Percentiles rank a stretch among this genome's conserved stretches.
phyloP scores from a whole-genome alignment of 768 basidiomycete species.

The Termitomyces sp. region DNA sequence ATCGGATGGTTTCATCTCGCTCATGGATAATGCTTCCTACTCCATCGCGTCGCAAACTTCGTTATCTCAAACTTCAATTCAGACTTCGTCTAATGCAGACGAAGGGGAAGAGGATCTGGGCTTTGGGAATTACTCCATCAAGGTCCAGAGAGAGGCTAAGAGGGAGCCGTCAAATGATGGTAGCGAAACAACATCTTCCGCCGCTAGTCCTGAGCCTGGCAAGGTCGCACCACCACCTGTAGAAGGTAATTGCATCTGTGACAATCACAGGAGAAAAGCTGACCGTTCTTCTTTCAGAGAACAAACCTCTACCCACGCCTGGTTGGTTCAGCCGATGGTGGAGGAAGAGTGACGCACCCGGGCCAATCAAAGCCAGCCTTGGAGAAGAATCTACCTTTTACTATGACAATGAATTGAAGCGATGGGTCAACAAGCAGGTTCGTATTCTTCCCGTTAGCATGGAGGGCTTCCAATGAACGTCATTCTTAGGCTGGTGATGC shows the following conservation, averaged over 20 bases:
- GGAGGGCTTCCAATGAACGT: slow-evolving; percentile 1
- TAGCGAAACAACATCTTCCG: slow-evolving; percentile 17
- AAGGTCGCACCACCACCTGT: slow-evolving; percentile 15
- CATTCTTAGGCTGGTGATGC: slow-evolving; percentile 38
- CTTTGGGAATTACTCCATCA: slow-evolving; percentile 68
- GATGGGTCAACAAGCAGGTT: slow-evolving; percentile 96
- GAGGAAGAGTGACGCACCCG: slow-evolving; percentile 61
- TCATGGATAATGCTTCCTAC: slow-evolving; percentile 66
- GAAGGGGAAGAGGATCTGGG: slow-evolving; percentile 85
- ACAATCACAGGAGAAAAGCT: not conserved
- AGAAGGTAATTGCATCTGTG: slow-evolving; percentile 21
- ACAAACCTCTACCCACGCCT: slow-evolving; percentile 18
- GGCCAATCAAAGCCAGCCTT: slow-evolving; percentile 85
- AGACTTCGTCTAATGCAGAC: slow-evolving; percentile 16
- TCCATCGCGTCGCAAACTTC: slow-evolving; percentile 28
- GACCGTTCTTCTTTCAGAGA: not conserved
- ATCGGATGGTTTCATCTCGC: slow-evolving; percentile 70
- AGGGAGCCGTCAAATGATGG: slow-evolving; percentile 25
- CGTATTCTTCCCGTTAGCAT: slow-evolving; percentile 12
- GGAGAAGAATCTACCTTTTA: slow-evolving; percentile 90
- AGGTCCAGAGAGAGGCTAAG: slow-evolving; percentile 20
- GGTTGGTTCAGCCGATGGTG: slow-evolving; percentile 85
- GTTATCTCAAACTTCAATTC: slow-evolving; percentile 9
- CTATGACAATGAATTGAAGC: slow-evolving; percentile 92
- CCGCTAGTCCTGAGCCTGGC: slow-evolving; percentile 2